Evolutionary conservation across 768 basidiomycete genomes (phyloP).

Genomic region (Pleurotus pulmonarius): DNA sequence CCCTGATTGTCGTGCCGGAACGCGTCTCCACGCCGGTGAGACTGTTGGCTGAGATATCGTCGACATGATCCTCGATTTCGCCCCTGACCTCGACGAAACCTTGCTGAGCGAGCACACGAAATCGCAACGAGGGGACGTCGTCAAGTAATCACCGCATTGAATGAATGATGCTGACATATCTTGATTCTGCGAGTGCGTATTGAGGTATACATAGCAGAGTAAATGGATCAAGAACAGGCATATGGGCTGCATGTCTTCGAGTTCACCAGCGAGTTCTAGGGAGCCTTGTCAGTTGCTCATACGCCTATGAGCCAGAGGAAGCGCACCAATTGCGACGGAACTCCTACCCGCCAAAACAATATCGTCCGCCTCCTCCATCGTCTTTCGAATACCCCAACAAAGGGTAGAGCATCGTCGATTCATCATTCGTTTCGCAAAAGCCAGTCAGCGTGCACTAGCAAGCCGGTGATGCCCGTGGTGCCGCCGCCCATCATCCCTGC

Average conservation of each 20-base stretch:
- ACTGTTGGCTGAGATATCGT: constrained; percentile 34
- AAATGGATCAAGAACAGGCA: constrained; percentile 9
- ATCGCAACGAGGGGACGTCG: constrained; percentile 46
- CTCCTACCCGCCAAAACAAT: constrained; percentile 40
- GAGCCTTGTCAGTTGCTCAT: constrained; percentile 4
- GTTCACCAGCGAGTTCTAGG: constrained; percentile 39
- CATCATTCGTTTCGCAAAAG: constrained; percentile 18
- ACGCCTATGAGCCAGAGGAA: neutral
- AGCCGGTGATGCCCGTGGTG: too few species aligned
- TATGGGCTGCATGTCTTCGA: constrained; percentile 36
- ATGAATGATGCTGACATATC: constrained; percentile 59
- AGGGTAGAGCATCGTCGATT: constrained; percentile 17
- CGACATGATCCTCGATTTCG: constrained; percentile 50
- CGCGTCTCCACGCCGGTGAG: constrained; percentile 40
- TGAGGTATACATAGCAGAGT: too few species aligned
- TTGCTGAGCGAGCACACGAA: constrained; percentile 43
- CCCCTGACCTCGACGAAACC: constrained; percentile 40
- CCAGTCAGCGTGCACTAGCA: too few species aligned
- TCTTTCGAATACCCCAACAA: constrained; percentile 14
- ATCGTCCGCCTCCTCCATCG: constrained; percentile 29
- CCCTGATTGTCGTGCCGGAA: constrained; percentile 42
- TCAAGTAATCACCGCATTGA: constrained; percentile 49
- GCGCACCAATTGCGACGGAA: constrained; percentile 30
- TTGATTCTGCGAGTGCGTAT: constrained; percentile 27
- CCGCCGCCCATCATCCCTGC: too few species aligned